Conservation (phyloP, 2,329 filamentous ascomycete species). For the Diaporthe destruens region DNA sequence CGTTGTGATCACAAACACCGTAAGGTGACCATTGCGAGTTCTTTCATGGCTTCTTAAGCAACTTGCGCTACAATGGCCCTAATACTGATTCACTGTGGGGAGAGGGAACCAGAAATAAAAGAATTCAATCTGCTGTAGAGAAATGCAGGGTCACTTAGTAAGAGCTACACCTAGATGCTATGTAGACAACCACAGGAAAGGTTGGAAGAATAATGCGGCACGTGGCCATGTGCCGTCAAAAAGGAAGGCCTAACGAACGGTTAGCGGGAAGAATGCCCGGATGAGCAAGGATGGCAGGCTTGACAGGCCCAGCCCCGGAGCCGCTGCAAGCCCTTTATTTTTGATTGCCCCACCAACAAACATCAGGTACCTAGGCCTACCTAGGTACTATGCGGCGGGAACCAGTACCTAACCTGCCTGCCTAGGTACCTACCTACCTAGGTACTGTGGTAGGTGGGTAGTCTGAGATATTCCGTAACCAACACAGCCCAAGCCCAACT, state of each 20-base stretch:
- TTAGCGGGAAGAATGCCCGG: constrained; percentile 8
- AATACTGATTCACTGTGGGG: no score
- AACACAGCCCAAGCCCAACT: constrained; percentile 18
- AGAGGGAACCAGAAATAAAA: not conserved
- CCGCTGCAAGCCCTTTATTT: constrained; percentile 37
- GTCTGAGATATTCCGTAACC: constrained; percentile 26
- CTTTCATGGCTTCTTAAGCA: not conserved
- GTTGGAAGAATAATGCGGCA: constrained; percentile 26
- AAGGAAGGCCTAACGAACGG: not conserved
- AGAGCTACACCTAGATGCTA: not conserved
- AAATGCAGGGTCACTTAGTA: not conserved
- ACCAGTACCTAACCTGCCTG: not conserved
- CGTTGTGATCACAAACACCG: not conserved
- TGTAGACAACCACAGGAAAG: not conserved
- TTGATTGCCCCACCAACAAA: constrained; percentile 32
- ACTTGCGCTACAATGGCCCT: no score
- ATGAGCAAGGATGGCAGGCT: not conserved
- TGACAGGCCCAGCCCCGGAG: constrained; percentile 32
- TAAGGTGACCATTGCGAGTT: not conserved
- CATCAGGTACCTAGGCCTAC: constrained; percentile 20
- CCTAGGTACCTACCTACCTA: no score
- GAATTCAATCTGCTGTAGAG: not conserved
- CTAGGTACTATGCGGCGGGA: not conserved
- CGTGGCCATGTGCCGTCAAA: constrained; percentile 16
- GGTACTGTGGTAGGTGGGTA: not conserved